Base-by-base conservation (phyloP, 1,139 yeast genomes). In the Suhomyces yuchorum region DNA sequence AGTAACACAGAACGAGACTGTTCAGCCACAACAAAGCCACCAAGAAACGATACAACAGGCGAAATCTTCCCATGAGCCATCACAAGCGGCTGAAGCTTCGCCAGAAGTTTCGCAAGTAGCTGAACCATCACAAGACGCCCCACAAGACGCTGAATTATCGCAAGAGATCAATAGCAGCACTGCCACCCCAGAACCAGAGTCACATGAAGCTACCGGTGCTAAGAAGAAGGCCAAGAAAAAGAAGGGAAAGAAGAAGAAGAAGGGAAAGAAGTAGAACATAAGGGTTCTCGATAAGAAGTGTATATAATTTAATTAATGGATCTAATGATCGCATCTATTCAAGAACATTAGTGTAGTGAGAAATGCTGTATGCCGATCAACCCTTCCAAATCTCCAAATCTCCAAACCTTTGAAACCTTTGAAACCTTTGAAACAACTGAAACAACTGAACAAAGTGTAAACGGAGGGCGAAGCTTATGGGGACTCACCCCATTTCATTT, bases 211-310 rank as follows among this genome's bases (percentile, higher is more conserved):
- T 5, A 3, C 40, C 22, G 34, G 34, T 30, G 17, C 46, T 35
- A 48, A 44, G 44, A 50, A 50, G 46, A 48, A 46, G 24, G 30
- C 22, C 19, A 42, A 40, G 18, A 42, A 44, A 30, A 49, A 49
- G 49, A 51, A 49, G 42, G 46, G 46, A 37, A 50, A 44, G 37
- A 44, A 47, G 11, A 44, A 47, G 15, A 48, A 50, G 42, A 50
- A 47, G 40, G 46, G 47, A 11, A 52, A 47, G 50, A 49, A 49
- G 46, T 46, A 47, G 34, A 9, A n/a, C n/a, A n/a, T n/a, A n/a
- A n/a, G n/a, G 12, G 32, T 23, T n/a, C 17, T 36, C 14, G 8
- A 23, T 36, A 11, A 11, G 23, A 20, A 11, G 15, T 35, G 24
- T 14, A 24, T 17, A 26, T 18, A 18, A 8, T 38, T 23, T 20